These are phyloP conservation scores for Corchorus capsularis DNA, from an alignment of 345 rosid genomes.

Conservation along the genomic window DNA sequence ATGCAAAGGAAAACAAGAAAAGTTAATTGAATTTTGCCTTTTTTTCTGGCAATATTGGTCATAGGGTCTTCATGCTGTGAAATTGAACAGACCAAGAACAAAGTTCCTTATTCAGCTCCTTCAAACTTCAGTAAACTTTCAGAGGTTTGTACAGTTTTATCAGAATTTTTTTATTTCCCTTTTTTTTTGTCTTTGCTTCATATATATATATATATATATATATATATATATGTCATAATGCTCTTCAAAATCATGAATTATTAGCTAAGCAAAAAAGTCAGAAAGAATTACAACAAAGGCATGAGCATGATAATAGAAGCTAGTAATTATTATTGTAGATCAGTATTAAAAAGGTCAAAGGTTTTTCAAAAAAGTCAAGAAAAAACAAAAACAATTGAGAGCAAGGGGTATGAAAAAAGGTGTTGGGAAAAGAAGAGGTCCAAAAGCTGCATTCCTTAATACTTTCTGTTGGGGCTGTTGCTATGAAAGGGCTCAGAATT, in stretches of 20 bases:
- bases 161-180: neutral
- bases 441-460: slow-evolving; percentile 38
- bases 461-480: slow-evolving; percentile 34
- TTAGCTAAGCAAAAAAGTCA: neutral
- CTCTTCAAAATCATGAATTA: neutral
- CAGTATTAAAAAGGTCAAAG: neutral
- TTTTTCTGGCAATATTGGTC: neutral
- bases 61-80: slow-evolving; percentile 35
- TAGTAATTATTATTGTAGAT: slow-evolving; percentile 11
- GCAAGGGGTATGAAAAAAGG: slow-evolving; percentile 10
- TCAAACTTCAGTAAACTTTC: slow-evolving; percentile 28
- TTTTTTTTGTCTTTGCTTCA: slow-evolving; percentile 16
- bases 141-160: slow-evolving; percentile 36
- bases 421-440: slow-evolving; percentile 32
- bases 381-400: neutral
- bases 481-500: slow-evolving; percentile 18
- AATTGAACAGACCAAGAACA: slow-evolving; percentile 44
- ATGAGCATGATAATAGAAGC: neutral
- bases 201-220: no score
- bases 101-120: slow-evolving; percentile 20
- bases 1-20: neutral
- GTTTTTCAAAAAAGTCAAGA: slow-evolving; percentile 25
- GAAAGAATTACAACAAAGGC: neutral
- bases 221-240: neutral
- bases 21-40: neutral